Evolutionary conservation across 31 red algal genomes (phyloP), one percentile per base, ranked within the genome.

Genomic region (Pterothamnion heteromorphum): DNA sequence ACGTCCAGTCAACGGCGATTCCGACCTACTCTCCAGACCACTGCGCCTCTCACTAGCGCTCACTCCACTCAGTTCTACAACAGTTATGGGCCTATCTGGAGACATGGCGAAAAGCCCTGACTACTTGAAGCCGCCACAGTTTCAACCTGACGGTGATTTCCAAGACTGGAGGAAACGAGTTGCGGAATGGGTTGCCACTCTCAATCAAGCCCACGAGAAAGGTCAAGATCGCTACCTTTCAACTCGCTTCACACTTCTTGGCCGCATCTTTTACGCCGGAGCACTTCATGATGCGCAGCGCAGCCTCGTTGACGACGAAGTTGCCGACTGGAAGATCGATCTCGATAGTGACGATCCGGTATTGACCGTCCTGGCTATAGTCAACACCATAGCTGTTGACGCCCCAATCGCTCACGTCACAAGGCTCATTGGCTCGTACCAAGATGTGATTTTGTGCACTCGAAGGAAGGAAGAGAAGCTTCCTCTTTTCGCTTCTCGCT

Each of bases 121-220:
- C 35, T 44, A 4, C 84, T 44, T 5, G 5, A 9, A 74, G 18
- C 88, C 44, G 5, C 88, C 44, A 18, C 4, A 3, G n/a, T 85
- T 86, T 36, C 3, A 85, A 3, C 22, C 90, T 0, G 74, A 86
- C 41, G 36, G 0, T 4, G 74, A 92, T 0, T 43, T 85, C 80
- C 90, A 92, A 21, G 90, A 92, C 0, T 92, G 90, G 90, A 0
- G 78, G 3, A 23, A 39, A 21, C 4, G 20, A n/a, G 78, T 92
- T 5, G 22, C 80, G 4, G 20, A 39, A 18, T 92, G 90, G 78
- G 90, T 92, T 24, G 44, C 21, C 4, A 86, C 43, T 4, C 14
- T 92, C 5, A 86, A 86, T 14, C 31, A 5, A 18, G 90, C 74
- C 24, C 0, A 23, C 21, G 32, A 86, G 4, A 84, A 85, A 38